Evolutionary conservation across 129 eudicot genomes (phyloP).

Genomic region (Solidago caesia): DNA sequence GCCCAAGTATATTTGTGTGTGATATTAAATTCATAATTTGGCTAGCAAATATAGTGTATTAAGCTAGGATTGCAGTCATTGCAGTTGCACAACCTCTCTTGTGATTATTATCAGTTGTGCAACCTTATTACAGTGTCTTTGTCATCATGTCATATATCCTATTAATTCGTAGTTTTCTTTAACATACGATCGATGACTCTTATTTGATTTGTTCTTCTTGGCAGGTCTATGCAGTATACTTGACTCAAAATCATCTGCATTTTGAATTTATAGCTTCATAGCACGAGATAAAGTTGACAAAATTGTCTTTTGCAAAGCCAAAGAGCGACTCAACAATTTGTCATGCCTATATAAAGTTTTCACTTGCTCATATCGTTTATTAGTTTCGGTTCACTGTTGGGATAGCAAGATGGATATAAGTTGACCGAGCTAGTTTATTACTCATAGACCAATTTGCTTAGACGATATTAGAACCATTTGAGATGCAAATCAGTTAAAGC

Average conservation of each 20-base stretch:
- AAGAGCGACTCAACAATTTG: not conserved
- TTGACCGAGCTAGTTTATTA: no score
- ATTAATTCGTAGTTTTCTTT: not conserved
- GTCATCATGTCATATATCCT: constrained; percentile 8
- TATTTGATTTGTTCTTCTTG: constrained; percentile 9
- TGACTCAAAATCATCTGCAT: not conserved
- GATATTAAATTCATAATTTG: constrained; percentile 12
- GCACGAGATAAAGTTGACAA: constrained; percentile 3
- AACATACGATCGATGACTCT: not conserved
- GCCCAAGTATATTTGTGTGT: constrained; percentile 4
- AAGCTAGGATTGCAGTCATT: not conserved
- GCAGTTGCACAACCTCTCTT: not conserved
- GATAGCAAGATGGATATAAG: no score
- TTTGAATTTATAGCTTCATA: constrained; percentile 11
- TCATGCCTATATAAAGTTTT: not conserved
- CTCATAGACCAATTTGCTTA: no score
- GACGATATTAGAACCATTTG: no score
- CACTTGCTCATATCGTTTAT: no score
- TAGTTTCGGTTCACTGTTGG: no score
- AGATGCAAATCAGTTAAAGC: no score
- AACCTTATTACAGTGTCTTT: not conserved
- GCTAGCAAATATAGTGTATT: constrained; percentile 3
- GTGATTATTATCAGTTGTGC: not conserved
- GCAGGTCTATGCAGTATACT: constrained; percentile 63
- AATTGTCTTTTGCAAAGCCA: not conserved